Base-by-base conservation (phyloP, 2,329 filamentous ascomycete genomes). In the Epichloe glyceriae region DNA sequence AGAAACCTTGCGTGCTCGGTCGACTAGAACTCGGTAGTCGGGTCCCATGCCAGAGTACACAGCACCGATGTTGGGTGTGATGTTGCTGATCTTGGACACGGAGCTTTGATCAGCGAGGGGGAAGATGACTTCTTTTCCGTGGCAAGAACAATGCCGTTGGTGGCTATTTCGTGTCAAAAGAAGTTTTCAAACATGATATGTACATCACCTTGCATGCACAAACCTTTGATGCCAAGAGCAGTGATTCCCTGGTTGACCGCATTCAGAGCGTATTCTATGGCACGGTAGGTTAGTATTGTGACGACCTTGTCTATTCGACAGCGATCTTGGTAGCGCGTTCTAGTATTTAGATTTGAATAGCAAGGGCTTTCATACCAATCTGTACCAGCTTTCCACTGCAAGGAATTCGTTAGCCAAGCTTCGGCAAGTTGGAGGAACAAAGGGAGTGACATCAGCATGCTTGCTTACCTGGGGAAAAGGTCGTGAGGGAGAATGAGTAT, bases 41-140 rank as follows among this genome's bases (percentile, higher is more conserved):
- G 93, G 93, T 33, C 93, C 91, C 93, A 98, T 98, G 67, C 93
- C 93, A 49, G 89, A 90, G 75, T 98, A 98, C 63, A 98, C 93
- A 88, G 97, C 96, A 69, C 93, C 93, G 70, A 98, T 97, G 78
- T 98, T 93, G 63, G 93, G 93, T 46, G 93, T 98, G 74, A 98
- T 90, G 68, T 94, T 82, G 68, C 88, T 95, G 74, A 98, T 88
- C 78, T 98, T 98, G 63, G 90, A 93, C 58, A 95, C 83, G 40
- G 93, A 97, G 62, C 86, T 82, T 61, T 93, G 85, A 67, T 98
- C 93, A 75, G 95, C 91, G 64, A 98, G 86, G 49, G 93, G 47
- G 93, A 96, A 38, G 91, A 96, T 43, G 91, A 96, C 74, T 98
- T 98, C 82, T 98, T 98, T 75, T 98, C 93, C 57, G 93, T 98